These are phyloP conservation scores for Ramalina intermedia DNA, from an alignment of 495 filamentous ascomycete species.

Conservation along the genomic window DNA sequence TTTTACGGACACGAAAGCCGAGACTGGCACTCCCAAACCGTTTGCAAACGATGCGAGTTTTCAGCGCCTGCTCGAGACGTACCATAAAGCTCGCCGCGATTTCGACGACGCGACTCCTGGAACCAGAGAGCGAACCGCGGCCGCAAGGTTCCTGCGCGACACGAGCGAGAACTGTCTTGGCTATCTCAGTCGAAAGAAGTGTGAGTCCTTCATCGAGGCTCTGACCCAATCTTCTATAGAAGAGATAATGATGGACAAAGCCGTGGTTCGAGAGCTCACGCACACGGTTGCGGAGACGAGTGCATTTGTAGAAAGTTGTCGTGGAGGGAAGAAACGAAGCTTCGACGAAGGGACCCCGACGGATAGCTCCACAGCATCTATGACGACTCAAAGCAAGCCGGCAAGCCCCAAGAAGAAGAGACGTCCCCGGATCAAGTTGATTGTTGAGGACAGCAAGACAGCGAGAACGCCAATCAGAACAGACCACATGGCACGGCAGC, in stretches of 20 bases:
- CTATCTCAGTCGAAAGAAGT: slow-evolving; percentile 21
- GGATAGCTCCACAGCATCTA: too few relatives aligned
- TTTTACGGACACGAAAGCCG: not conserved
- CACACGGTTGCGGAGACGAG: slow-evolving; percentile 18
- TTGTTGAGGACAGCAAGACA: not conserved
- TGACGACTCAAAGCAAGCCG: too few relatives aligned
- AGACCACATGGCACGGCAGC: too few relatives aligned
- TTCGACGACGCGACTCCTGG: slow-evolving; percentile 17
- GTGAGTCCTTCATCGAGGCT: not conserved
- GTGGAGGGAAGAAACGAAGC: slow-evolving; percentile 29
- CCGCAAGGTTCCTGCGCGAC: slow-evolving; percentile 34
- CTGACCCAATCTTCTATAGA: not conserved
- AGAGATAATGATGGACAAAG: not conserved
- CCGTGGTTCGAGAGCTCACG: slow-evolving; percentile 22
- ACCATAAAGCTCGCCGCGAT: slow-evolving; percentile 25
- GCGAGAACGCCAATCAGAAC: too few relatives aligned
- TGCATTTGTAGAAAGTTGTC: slow-evolving; percentile 23
- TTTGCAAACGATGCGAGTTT: slow-evolving; percentile 9
- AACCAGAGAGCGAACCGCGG: slow-evolving; percentile 14
- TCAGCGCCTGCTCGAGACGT: slow-evolving; percentile 22
- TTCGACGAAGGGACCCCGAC: slow-evolving; percentile 20
- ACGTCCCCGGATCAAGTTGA: slow-evolving; percentile 2
- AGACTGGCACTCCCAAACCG: not conserved
- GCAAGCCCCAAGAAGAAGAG: too few relatives aligned
- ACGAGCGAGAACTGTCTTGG: slow-evolving; percentile 31